Evolutionary conservation across 2,329 filamentous ascomycete species (phyloP), one percentile per base, ranked within the genome.

Genomic region (Neonectria ditissima): DNA sequence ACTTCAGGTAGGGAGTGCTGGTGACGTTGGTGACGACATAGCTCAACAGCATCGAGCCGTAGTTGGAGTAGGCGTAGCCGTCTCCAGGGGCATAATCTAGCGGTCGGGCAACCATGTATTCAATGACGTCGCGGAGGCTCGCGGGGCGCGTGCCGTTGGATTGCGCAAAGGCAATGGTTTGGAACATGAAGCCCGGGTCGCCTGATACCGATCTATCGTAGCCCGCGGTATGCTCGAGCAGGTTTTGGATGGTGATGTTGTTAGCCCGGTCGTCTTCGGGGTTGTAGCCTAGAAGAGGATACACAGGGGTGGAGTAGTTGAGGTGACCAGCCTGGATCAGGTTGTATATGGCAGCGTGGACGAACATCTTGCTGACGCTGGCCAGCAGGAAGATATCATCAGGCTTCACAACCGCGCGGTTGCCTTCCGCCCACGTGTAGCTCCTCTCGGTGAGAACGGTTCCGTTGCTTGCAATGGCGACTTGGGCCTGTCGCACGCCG

Each of bases 401-500:
- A 4, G 60, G 54, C 14, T 24, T 9, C 14, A 68, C 69, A 5
- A 57, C 55, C 1, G 53, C 56, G 2, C 65, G 65, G 45, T 68
- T 55, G 9, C 52, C 47, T 53, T 71, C 69, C 0, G 67, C 66
- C 66, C 62, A 69, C 1, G 66, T 71, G 45, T 68, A 71, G 43
- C 65, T 56, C 44, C 69, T 51, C 24, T 71, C 58, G 0, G 52
- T 22, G 5, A 59, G 18, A 2, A 47, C 22, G 10, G 51, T 51
- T 1, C 64, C 67, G 5, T 52, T 28, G 2, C 24, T 26, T 18
- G 59, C 56, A 44, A 66, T 57, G 6, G 54, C 66, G 3, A 55
- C 43, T 37, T 69, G 69, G 7, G 66, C 69, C 18, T 71, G 66
- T 14, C 69, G 63, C 11, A 71, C 48, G 2, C 60, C 65, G 14